These are phyloP conservation scores for Yamagishiella unicocca DNA, from an alignment of 139 green algal species.

Conservation along the genomic window DNA sequence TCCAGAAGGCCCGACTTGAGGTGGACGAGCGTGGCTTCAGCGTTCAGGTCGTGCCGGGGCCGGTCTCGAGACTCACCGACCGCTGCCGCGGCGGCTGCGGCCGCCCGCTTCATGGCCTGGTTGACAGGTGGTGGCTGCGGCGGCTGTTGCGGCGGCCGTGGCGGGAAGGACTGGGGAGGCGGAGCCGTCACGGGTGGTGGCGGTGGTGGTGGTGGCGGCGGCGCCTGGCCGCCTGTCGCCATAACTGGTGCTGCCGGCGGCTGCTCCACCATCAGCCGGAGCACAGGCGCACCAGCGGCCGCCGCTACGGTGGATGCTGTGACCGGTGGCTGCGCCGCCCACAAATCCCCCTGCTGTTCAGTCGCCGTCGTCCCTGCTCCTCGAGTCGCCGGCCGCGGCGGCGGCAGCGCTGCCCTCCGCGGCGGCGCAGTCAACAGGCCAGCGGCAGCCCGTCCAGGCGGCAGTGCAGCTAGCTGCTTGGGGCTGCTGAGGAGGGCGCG, in stretches of 20 bases:
- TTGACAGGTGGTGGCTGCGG: background rate
- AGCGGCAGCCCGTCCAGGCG: background rate
- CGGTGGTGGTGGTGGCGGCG: too few relatives aligned
- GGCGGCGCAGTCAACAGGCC: background rate
- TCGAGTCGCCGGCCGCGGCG: background rate
- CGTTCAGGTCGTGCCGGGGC: background rate
- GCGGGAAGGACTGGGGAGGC: background rate
- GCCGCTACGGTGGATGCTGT: too few relatives aligned
- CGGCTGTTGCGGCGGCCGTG: background rate
- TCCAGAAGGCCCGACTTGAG: constrained; percentile 67
- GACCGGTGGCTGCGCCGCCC: too few relatives aligned
- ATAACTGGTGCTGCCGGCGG: too few relatives aligned
- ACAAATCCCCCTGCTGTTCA: too few relatives aligned
- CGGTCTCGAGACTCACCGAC: too few relatives aligned
- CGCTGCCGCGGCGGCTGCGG: background rate
- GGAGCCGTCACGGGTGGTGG: too few relatives aligned
- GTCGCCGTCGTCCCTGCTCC: too few relatives aligned
- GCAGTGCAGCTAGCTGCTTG: background rate
- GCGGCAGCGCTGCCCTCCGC: background rate
- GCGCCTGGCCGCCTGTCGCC: too few relatives aligned
- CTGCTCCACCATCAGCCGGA: too few relatives aligned
- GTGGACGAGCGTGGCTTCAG: constrained; percentile 6
- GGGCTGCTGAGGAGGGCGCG: background rate
- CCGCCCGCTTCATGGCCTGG: background rate
- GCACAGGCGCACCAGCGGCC: too few relatives aligned